Evolutionary conservation across 164 flowering plant genomes (phyloP).

Genomic region (Chloranthus sessilifolius): DNA sequence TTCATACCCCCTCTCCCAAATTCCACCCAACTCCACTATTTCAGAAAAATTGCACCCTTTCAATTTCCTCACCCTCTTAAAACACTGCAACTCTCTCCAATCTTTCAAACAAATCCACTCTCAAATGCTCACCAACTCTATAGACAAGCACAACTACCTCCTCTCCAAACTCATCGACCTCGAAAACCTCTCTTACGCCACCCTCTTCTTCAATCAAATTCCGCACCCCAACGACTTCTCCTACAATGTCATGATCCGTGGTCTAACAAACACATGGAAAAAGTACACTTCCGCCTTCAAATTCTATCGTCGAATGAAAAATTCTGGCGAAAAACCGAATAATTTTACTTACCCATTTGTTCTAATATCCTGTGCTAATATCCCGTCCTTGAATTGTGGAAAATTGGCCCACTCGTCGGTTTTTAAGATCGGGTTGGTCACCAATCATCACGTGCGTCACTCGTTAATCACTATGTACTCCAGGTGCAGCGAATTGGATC

Average conservation of each 20-base stretch:
- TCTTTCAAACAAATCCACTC: constrained; percentile 23
- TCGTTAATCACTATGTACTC: constrained; percentile 37
- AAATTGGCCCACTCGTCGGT: constrained; percentile 29
- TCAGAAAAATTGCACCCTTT: constrained; percentile 6
- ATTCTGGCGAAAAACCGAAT: constrained; percentile 33
- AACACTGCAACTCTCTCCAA: constrained; percentile 30
- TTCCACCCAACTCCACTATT: background rate
- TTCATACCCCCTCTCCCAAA: background rate
- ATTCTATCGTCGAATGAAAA: constrained; percentile 42
- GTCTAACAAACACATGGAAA: constrained; percentile 44
- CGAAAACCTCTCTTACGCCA: constrained; percentile 39
- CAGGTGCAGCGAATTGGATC: constrained; percentile 22
- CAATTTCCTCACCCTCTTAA: constrained; percentile 26
- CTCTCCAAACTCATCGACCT: constrained; percentile 47
- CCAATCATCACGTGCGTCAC: constrained; percentile 27
- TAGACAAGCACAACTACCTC: constrained; percentile 40
- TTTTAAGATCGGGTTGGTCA: constrained; percentile 25
- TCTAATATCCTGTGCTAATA: constrained; percentile 37
- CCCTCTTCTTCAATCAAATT: constrained; percentile 36
- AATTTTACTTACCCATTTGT: constrained; percentile 36
- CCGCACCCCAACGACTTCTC: constrained; percentile 40
- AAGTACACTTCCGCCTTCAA: constrained; percentile 26
- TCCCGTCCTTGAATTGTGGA: constrained; percentile 18
- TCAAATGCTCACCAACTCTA: constrained; percentile 32
- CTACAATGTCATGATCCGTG: constrained; percentile 67